Conservation (phyloP, 2,329 filamentous ascomycete species). For the Triangularia setosa region DNA sequence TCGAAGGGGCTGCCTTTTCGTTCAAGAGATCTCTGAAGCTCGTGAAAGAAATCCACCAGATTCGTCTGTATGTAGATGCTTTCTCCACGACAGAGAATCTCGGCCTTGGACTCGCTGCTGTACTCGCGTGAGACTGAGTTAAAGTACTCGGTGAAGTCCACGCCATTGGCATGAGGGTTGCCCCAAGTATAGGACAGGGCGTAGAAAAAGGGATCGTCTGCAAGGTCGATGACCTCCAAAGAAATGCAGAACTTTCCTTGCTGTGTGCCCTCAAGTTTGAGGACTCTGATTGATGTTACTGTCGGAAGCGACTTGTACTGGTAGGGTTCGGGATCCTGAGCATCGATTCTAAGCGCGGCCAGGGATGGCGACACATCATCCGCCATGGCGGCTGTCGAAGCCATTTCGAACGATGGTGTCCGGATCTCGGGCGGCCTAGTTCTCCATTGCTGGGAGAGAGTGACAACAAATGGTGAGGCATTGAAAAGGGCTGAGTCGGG, state of each 20-base stretch:
- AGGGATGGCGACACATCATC: too few species aligned
- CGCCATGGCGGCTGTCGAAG: not conserved
- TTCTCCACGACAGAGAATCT: conserved; percentile 7
- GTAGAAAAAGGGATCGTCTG: conserved; percentile 8
- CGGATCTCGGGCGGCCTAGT: not conserved
- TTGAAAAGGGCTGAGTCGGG: not conserved
- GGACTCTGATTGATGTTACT: conserved; percentile 4
- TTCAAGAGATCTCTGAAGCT: not conserved
- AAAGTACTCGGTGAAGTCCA: conserved; percentile 15
- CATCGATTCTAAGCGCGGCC: too few species aligned
- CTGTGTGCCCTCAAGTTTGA: not conserved
- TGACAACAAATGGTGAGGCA: not conserved
- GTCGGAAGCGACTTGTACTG: conserved; percentile 2
- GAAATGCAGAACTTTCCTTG: not conserved
- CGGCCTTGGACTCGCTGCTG: not conserved
- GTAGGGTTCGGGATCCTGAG: not conserved
- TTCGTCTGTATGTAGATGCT: conserved; percentile 7
- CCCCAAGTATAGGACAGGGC: conserved; percentile 15
- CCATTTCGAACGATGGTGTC: not conserved
- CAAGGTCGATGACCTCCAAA: conserved; percentile 4
- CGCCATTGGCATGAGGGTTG: conserved; percentile 14
- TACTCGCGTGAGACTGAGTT: conserved; percentile 9
- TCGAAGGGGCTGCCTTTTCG: not conserved
- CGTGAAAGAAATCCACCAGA: conserved; percentile 6
- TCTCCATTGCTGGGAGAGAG: not conserved